These are phyloP conservation scores for Apophysomyces elegans DNA, from an alignment of 371 early-diverging fungal species.

Conservation along the genomic window DNA sequence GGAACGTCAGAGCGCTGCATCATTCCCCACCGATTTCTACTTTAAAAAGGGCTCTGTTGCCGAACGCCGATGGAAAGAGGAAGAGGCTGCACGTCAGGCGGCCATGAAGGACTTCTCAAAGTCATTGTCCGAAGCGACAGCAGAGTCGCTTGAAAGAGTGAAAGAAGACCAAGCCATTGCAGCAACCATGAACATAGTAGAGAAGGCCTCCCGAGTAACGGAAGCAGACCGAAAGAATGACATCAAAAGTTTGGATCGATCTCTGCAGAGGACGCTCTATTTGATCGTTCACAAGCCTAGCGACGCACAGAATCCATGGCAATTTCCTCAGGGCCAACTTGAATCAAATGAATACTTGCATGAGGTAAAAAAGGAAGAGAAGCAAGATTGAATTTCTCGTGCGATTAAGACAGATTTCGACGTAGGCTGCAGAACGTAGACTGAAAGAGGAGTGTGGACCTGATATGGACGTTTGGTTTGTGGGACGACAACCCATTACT, in stretches of 20 bases:
- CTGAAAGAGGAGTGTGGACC: constrained; percentile 74
- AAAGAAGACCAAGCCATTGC: constrained; percentile 56
- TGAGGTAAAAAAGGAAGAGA: constrained; percentile 45
- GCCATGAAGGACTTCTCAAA: constrained; percentile 37
- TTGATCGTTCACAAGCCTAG: constrained; percentile 68
- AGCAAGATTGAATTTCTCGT: background rate
- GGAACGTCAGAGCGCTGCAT: constrained; percentile 62
- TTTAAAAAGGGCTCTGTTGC: constrained; percentile 89
- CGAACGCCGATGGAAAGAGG: constrained; percentile 74
- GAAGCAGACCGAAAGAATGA: constrained; percentile 73
- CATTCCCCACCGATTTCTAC: constrained; percentile 83
- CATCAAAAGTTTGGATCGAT: constrained; percentile 74
- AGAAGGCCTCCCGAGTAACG: constrained; percentile 59
- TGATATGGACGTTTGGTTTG: constrained; percentile 86
- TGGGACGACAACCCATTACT: constrained; percentile 83
- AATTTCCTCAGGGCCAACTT: constrained; percentile 76
- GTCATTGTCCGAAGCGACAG: constrained; percentile 40
- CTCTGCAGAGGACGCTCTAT: constrained; percentile 73
- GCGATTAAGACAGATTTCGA: constrained; percentile 5
- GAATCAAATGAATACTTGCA: constrained; percentile 72
- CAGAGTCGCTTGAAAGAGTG: constrained; percentile 30
- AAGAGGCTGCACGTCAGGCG: constrained; percentile 52
- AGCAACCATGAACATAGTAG: constrained; percentile 40
- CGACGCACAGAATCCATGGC: constrained; percentile 64
- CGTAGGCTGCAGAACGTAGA: constrained; percentile 73